Evolutionary conservation across 2,329 filamentous ascomycete species (phyloP).

Genomic region (Berkeleyomyces rouxiae): DNA sequence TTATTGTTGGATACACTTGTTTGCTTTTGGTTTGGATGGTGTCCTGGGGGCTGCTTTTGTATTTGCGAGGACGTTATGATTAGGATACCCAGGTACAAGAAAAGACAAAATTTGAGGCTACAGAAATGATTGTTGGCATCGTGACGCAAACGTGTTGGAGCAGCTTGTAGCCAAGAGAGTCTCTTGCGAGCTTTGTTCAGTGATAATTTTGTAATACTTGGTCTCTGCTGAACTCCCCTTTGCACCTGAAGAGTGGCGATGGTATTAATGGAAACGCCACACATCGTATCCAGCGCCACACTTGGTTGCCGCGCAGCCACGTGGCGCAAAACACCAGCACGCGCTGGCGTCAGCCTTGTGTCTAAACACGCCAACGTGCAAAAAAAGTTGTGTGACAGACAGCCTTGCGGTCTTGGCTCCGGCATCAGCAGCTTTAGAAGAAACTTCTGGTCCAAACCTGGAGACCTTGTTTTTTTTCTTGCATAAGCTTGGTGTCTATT

Average conservation of each 20-base stretch:
- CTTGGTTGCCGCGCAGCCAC: neutral
- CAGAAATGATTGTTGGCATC: neutral
- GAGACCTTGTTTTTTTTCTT: no score
- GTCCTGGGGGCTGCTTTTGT: conserved; percentile 1
- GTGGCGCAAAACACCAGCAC: neutral
- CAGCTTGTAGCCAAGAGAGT: neutral
- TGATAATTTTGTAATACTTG: no score
- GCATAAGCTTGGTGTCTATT: no score
- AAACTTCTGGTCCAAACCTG: no score
- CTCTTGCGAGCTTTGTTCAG: no score
- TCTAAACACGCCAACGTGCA: no score
- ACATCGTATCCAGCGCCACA: neutral
- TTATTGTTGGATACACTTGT: neutral
- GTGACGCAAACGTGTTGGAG: neutral
- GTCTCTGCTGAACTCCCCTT: neutral
- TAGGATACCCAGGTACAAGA: conserved; percentile 9
- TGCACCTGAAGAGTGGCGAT: neutral
- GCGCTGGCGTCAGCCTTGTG: neutral
- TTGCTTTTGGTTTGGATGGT: neutral
- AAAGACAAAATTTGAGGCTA: neutral
- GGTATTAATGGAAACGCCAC: neutral
- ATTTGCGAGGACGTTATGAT: conserved; percentile 7
- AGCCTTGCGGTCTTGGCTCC: no score
- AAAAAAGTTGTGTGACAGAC: neutral
- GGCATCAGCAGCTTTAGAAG: no score